These are phyloP conservation scores for Diaporthe citrichinensis DNA, from an alignment of 2,329 filamentous ascomycete species.

Conservation along the genomic window DNA sequence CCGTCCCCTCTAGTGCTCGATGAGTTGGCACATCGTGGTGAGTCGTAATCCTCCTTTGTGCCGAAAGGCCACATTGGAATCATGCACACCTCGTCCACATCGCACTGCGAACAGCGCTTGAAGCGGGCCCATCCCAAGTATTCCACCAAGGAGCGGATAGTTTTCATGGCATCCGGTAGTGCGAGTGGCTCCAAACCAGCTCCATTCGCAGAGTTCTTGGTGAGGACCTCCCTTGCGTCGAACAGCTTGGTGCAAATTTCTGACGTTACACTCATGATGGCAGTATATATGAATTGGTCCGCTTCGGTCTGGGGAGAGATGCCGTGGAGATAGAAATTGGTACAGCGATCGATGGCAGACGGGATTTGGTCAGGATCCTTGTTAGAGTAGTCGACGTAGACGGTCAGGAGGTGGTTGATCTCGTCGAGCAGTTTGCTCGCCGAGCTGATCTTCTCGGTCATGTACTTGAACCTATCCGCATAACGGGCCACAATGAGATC, in stretches of 20 bases:
- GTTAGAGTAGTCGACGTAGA: constrained; percentile 59
- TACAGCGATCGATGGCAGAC: constrained; percentile 62
- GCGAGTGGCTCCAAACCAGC: not conserved
- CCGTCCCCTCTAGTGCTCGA: constrained; percentile 25
- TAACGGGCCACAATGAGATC: constrained; percentile 78
- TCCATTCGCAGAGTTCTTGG: not conserved
- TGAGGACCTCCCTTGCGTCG: constrained; percentile 46
- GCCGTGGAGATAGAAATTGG: constrained; percentile 59
- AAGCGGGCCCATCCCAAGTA: constrained; percentile 43
- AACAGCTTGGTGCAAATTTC: constrained; percentile 56
- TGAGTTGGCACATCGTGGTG: constrained; percentile 43
- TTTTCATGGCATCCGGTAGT: not conserved
- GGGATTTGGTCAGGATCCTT: constrained; percentile 49
- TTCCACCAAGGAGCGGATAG: constrained; percentile 36
- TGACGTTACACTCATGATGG: constrained; percentile 56
- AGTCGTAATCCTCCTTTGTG: constrained; percentile 41
- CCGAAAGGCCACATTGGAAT: constrained; percentile 45
- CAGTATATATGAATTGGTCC: constrained; percentile 61
- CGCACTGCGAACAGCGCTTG: constrained; percentile 43
- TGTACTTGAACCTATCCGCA: constrained; percentile 63
- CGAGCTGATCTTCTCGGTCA: constrained; percentile 51
- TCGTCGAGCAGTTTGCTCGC: constrained; percentile 52
- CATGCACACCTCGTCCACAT: constrained; percentile 42
- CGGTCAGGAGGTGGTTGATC: constrained; percentile 56
- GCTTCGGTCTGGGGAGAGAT: constrained; percentile 51